Percentiles rank a stretch among this genome's conserved stretches.
Evolutionary conservation across 2,329 filamentous ascomycete genomes (phyloP).

Genomic region (Zymoseptoria ardabiliae): DNA sequence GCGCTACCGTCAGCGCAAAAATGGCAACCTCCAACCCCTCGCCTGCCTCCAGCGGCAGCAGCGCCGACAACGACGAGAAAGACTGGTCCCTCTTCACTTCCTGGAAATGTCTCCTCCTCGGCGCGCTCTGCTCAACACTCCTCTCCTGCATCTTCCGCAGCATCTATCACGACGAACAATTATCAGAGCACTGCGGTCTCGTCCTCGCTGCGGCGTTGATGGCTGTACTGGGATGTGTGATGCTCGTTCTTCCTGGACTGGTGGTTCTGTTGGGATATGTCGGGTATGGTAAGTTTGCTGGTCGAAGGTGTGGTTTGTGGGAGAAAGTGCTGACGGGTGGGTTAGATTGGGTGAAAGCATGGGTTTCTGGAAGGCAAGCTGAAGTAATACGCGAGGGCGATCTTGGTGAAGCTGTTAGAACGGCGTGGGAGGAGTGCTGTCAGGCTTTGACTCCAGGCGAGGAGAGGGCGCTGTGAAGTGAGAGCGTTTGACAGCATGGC

Average conservation of each 20-base stretch:
- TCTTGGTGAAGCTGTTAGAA: too few relatives aligned
- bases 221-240: not conserved
- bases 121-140: not conserved
- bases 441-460: not conserved
- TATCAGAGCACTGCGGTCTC: not conserved
- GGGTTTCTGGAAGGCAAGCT: not conserved
- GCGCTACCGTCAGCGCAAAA: not conserved
- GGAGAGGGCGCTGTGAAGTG: not conserved
- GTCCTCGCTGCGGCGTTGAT: not conserved
- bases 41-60: too few relatives aligned
- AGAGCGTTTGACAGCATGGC: constrained; percentile 1
- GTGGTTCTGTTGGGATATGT: not conserved
- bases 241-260: not conserved
- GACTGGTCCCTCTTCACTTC: not conserved
- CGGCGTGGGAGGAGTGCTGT: not conserved
- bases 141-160: not conserved
- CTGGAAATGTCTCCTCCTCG: not conserved
- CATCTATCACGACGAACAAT: not conserved
- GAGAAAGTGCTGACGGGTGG: not conserved
- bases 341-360: not conserved
- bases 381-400: not conserved
- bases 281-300: not conserved
- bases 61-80: not conserved
- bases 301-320: too few relatives aligned
- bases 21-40: not conserved